Evolutionary conservation across 140 eudicot species (phyloP), one percentile per base, ranked within the genome.

Genomic region (Senecio squalidus): DNA sequence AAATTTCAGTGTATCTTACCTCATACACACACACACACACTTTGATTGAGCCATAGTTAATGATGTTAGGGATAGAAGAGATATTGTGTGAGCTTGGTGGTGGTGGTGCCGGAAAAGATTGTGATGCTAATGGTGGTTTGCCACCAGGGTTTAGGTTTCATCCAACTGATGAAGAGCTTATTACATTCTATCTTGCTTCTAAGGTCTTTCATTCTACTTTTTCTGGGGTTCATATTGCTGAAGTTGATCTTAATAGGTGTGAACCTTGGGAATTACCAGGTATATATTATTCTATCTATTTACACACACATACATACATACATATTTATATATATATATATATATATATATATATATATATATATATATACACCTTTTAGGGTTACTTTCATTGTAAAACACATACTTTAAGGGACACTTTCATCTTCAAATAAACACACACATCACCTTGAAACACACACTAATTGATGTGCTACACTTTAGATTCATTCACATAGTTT

Each of bases 231-330:
- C 39, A 79, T 40, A 89, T 89, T 69, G 78, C 97, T 64, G 82
- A 89, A 50, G 93, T 89, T 58, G 97, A 89, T 24, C 97, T 89
- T 69, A 89, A 82, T 62, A 70, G 95, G 30, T 82, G 85, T 43
- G 97, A 89, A 62, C 97, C 97, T n/a, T 89, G 97, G 97, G 92
- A 89, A 16, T 84, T 89, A n/a, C 97, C 97, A 27, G 95, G 97
- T 89, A 49, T 2, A 2, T 57, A 2, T 3, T 18, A 20, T 66
- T 39, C 52, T 62, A 52, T 43, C 72, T 38, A 21, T 17, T 55
- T 20, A 55, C 56, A 28, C 34, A 66, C 61, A 34, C 23, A 14
- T 5, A 21, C 52, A 40, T 24, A 46, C 62, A 55, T 6, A 46
- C 20, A 11, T 15, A 40, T 15, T 52, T 47, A 27, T 55, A 47